A percentile compares a stretch with the other conserved stretches of the same genome.
Conservation (phyloP, 2,329 filamentous ascomycete genomes). For the Alternaria triticimaculans region DNA sequence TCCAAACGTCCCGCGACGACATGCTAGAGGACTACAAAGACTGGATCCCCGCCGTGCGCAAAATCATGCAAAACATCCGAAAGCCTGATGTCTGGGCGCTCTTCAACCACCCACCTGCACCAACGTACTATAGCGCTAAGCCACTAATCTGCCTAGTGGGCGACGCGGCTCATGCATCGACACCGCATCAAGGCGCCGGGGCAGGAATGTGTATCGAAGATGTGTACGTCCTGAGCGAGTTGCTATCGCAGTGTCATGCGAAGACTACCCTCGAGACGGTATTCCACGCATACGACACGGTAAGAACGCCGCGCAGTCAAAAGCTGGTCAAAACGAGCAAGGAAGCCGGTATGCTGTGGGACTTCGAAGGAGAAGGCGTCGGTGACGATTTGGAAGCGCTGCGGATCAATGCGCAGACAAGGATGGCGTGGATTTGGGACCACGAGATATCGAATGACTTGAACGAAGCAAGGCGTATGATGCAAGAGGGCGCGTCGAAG, state of each 20-base stretch:
- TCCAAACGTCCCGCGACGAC: conserved; percentile 31
- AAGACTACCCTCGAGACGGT: conserved; percentile 34
- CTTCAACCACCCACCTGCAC: conserved; percentile 56
- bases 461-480: conserved; percentile 23
- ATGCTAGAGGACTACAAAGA: conserved; percentile 36
- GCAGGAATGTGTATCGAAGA: conserved; percentile 65
- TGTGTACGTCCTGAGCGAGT: conserved; percentile 52
- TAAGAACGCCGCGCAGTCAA: conserved; percentile 50
- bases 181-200: conserved; percentile 45
- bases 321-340: conserved; percentile 50
- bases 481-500: neutral
- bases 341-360: conserved; percentile 50
- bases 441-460: conserved; percentile 45
- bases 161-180: conserved; percentile 42
- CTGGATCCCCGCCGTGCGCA: conserved; percentile 28
- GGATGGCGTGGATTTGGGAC: conserved; percentile 53
- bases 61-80: conserved; percentile 48
- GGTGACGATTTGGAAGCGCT: conserved; percentile 46
- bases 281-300: conserved; percentile 49
- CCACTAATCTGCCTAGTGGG: conserved; percentile 56
- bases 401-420: conserved; percentile 32
- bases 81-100: conserved; percentile 57
- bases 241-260: conserved; percentile 38
- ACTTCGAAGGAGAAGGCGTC: conserved; percentile 40
- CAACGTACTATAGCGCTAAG: conserved; percentile 45